These are phyloP conservation scores for Lyophyllum shimeji DNA, from an alignment of 768 basidiomycete species.

Conservation along the genomic window DNA sequence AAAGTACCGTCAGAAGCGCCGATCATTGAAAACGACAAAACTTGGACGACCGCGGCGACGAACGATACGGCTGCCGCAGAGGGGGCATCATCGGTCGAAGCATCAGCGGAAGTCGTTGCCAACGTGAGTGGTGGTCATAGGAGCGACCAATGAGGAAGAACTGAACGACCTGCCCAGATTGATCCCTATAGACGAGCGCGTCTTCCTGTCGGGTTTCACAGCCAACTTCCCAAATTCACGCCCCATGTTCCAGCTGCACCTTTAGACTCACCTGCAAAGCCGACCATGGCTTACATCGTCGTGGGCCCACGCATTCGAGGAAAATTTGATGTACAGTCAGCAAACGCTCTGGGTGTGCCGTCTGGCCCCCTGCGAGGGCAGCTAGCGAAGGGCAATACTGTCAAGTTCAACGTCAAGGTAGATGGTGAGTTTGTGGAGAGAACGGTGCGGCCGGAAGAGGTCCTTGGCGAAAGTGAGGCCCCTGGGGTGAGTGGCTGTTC, in stretches of 20 bases:
- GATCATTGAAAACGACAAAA: not conserved
- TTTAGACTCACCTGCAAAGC: constrained; percentile 17
- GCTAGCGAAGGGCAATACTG: constrained; percentile 63
- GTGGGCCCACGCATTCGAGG: constrained; percentile 55
- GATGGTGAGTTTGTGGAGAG: constrained; percentile 40
- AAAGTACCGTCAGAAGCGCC: not conserved
- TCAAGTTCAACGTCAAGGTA: constrained; percentile 55
- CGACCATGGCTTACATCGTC: constrained; percentile 49
- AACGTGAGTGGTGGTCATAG: constrained; percentile 7
- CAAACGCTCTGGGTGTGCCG: constrained; percentile 62
- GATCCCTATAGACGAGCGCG: constrained; percentile 28
- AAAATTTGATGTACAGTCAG: constrained; percentile 73
- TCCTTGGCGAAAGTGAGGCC: constrained; percentile 50
- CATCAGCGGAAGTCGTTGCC: not conserved
- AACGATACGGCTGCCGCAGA: not conserved
- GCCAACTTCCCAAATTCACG: constrained; percentile 36
- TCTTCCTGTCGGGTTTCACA: constrained; percentile 33
- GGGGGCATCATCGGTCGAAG: not conserved
- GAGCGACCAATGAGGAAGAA: not conserved
- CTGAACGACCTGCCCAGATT: constrained; percentile 11
- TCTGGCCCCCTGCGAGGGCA: constrained; percentile 54
- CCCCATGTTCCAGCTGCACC: constrained; percentile 13
- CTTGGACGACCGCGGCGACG: not conserved
- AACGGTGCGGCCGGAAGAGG: constrained; percentile 60
- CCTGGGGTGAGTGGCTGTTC: constrained; percentile 35